A percentile compares a stretch with the other conserved stretches of the same genome.
These are phyloP conservation scores for Rhizoctonia solani DNA, from an alignment of 1,284 basidiomycete species.

Conservation along the genomic window DNA sequence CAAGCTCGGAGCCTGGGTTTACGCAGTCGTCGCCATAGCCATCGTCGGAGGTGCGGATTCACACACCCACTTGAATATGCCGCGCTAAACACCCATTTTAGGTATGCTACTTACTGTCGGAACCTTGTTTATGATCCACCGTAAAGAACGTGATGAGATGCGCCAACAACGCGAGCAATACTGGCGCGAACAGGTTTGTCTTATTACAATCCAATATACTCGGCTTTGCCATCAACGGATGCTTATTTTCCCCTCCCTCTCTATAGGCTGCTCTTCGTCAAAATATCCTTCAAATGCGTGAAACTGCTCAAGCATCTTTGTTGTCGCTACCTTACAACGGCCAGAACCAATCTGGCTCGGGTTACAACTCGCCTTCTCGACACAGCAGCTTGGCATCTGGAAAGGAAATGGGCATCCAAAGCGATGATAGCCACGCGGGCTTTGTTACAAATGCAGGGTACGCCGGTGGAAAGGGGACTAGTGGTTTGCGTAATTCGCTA, in stretches of 20 bases:
- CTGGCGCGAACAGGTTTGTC: conserved; percentile 78
- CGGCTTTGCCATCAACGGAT: neutral
- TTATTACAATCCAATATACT: neutral
- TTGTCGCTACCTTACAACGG: conserved; percentile 56
- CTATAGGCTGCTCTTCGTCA: conserved; percentile 72
- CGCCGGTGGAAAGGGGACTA: conserved; percentile 25
- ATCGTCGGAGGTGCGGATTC: conserved; percentile 65
- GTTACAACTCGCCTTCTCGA: conserved; percentile 15
- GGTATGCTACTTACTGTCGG: conserved; percentile 72
- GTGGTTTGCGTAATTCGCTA: conserved; percentile 32
- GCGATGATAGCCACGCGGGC: conserved; percentile 25
- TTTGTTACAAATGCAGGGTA: conserved; percentile 33
- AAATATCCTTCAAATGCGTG: conserved; percentile 75
- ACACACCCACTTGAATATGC: neutral
- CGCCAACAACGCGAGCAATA: conserved; percentile 82
- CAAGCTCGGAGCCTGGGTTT: conserved; percentile 69
- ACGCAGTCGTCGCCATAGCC: conserved; percentile 69
- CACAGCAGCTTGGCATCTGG: conserved; percentile 27
- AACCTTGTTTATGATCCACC: conserved; percentile 70
- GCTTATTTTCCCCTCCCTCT: neutral
- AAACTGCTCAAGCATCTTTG: conserved; percentile 66
- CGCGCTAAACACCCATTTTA: conserved; percentile 43
- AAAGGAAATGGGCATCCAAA: conserved; percentile 15
- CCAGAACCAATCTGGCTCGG: conserved; percentile 41
- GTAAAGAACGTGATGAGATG: conserved; percentile 70